Conservation (phyloP, 108 stramenopile species). For the Pseudonitzschia pungens region DNA sequence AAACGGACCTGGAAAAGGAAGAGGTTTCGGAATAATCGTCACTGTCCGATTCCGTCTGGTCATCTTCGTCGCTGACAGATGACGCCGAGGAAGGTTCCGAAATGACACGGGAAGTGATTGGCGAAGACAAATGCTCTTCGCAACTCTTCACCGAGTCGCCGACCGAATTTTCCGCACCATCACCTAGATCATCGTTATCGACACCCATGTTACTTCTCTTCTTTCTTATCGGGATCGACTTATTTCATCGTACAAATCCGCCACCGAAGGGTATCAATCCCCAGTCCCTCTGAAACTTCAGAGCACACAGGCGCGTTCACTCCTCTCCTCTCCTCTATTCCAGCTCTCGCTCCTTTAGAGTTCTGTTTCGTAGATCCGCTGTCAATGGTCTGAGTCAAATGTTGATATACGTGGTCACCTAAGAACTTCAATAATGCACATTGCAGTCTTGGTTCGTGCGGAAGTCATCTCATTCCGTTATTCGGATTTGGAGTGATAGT, state of each 20-base stretch:
- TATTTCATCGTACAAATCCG: conserved; percentile 7
- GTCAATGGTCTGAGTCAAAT: no score
- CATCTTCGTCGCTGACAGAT: background rate
- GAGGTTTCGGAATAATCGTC: background rate
- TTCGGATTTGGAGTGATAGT: no score
- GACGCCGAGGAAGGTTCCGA: background rate
- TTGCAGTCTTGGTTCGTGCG: no score
- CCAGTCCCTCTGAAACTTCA: no score
- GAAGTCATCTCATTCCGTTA: no score
- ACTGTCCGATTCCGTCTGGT: background rate
- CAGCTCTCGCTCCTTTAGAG: no score
- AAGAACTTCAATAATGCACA: no score
- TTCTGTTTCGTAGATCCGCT: no score
- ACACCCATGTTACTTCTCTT: background rate
- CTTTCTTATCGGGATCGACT: background rate
- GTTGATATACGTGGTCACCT: no score
- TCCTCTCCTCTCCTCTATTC: no score
- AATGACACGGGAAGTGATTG: background rate
- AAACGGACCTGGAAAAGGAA: conserved; percentile 8
- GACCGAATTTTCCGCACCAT: background rate
- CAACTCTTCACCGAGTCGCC: background rate
- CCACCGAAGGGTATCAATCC: no score
- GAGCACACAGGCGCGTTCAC: no score
- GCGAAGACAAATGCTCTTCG: background rate
- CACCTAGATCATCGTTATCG: background rate